Evolutionary conservation across 2,329 filamentous ascomycete species (phyloP), one percentile per base, ranked within the genome.

Genomic region (Coniochaeta hoffmannii): DNA sequence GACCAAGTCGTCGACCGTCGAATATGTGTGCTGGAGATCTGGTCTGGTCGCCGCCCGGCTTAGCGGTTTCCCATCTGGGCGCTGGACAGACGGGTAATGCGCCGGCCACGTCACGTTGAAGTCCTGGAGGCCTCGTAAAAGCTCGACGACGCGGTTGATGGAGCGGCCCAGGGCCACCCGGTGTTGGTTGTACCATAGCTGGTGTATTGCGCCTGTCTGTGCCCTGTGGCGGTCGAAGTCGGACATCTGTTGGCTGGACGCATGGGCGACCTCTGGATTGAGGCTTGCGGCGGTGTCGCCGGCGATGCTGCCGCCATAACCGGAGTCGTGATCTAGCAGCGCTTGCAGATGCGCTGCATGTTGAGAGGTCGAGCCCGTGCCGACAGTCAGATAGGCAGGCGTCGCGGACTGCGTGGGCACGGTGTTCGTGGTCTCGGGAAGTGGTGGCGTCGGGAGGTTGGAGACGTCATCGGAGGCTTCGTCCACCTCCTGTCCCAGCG

Each of bases 111-210:
- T 82, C 14, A 87, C 76, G 66, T 99, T 99, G 80, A 90, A 94
- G 59, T 92, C 81, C 70, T 96, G 92, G 56, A 99, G 80, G 57
- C 83, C 84, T 69, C 88, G 87, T 61, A 99, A 74, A 2, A 90
- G 83, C 58, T 97, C 90, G 56, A 97, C 83, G 9, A 92, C 93
- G 62, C 86, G 84, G 65, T 86, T 89, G 67, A 99, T 97, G 14
- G 91, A 88, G 57, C 92, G 87, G 44, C 85, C 90, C n/a, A 99
- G 82, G 31, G 89, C 85, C 6, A 86, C 89, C 57, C 92, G 86
- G 69, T 97, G 96, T 65, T 90, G 85, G 71, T 97, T 97, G 74
- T 96, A 97, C 78, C 89, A 90, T 61, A 97, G 81, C 73, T 97
- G 94, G 66, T 96, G 88, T 51, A 97, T 85, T 71, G 96, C 90